These are phyloP conservation scores for Plenodomus lindquistii DNA, from an alignment of 2,329 filamentous ascomycete genomes.

Conservation along the genomic window DNA sequence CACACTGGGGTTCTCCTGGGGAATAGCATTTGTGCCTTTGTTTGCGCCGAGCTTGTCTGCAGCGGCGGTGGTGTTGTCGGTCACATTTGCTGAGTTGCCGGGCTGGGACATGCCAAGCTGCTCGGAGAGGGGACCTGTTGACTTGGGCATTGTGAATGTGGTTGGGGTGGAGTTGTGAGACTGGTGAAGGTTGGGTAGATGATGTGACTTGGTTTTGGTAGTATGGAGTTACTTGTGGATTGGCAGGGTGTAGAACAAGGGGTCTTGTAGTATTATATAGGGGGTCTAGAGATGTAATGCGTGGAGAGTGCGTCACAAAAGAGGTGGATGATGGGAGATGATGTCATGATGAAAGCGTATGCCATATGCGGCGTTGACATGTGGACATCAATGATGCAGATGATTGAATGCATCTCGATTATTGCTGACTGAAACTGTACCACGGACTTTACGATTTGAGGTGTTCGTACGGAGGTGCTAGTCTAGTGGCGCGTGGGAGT, in stretches of 20 bases:
- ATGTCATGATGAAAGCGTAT: constrained; percentile 20
- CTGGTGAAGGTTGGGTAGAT: background rate
- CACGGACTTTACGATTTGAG: background rate
- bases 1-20: constrained; percentile 38
- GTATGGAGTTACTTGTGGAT: background rate
- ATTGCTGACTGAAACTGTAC: background rate
- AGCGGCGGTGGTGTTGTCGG: constrained; percentile 22
- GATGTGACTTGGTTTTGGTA: background rate
- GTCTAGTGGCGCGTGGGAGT: background rate
- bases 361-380: background rate
- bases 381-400: constrained; percentile 14
- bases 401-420: constrained; percentile 6
- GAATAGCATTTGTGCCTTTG: constrained; percentile 37
- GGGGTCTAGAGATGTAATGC: background rate
- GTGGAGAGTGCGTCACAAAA: constrained; percentile 7
- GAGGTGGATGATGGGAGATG: constrained; percentile 7
- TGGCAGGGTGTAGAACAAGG: no score
- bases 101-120: constrained; percentile 18
- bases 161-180: background rate
- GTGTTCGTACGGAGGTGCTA: background rate
- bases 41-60: constrained; percentile 35
- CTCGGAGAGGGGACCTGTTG: constrained; percentile 24
- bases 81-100: constrained; percentile 19
- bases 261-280: background rate
- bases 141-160: constrained; percentile 22